A percentile compares a stretch with the other conserved stretches of the same genome.
Conservation (phyloP, 345 rosid genomes). For the Euclidium syriacum region DNA sequence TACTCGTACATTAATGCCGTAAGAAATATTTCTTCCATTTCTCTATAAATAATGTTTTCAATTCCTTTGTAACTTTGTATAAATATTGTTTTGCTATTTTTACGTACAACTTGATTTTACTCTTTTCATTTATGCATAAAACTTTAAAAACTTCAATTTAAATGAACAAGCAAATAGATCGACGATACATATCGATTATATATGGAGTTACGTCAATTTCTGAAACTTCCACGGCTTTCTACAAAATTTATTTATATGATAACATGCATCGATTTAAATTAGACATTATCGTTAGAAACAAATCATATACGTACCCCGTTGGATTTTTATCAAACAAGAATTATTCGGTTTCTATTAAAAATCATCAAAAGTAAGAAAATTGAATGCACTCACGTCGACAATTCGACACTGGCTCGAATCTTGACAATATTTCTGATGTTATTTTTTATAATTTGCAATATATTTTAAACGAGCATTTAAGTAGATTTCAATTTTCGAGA, state of each 20-base stretch:
- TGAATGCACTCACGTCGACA: not conserved
- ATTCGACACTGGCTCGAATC: not conserved
- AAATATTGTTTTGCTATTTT: not conserved
- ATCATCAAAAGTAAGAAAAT: not conserved
- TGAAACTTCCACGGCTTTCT: not conserved
- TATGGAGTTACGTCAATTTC: not conserved
- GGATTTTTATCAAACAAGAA: not conserved
- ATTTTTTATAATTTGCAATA: not conserved
- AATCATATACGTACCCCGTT: not conserved
- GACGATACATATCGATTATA: not conserved
- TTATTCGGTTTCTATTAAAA: not conserved
- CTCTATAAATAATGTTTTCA: not conserved
- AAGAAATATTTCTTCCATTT: not conserved
- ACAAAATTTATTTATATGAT: not conserved
- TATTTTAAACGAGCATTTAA: conserved; percentile 11
- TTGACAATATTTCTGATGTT: not conserved
- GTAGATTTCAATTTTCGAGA: conserved; percentile 21
- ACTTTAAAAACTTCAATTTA: not conserved
- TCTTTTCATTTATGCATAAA: not conserved
- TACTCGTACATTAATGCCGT: not conserved
- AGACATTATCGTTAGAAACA: not conserved
- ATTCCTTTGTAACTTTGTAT: not conserved
- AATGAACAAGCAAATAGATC: not conserved
- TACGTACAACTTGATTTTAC: not conserved
- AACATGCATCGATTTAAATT: not conserved